Evolutionary conservation across 1,284 basidiomycete genomes (phyloP).

Genomic region (Naganishia cerealis): DNA sequence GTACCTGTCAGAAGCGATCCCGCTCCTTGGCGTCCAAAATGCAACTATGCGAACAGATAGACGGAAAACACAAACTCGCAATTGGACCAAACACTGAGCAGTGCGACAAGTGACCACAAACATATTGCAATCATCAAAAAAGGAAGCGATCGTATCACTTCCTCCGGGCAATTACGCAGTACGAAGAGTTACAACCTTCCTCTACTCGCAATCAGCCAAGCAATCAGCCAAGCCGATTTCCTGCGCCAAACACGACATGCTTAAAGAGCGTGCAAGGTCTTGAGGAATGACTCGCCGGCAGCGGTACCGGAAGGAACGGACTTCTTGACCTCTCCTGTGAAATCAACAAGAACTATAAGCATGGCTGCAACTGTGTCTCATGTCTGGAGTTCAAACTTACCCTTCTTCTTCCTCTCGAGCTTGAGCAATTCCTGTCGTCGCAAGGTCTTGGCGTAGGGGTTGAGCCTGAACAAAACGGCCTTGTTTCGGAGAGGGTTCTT

Average conservation of each 20-base stretch:
- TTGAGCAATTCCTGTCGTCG: constrained; percentile 74
- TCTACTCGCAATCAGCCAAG: constrained; percentile 1
- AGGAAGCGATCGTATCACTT: constrained; percentile 20
- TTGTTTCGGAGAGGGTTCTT: constrained; percentile 99
- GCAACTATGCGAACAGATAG: too few relatives aligned
- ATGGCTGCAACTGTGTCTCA: not conserved
- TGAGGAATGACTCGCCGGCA: constrained; percentile 82
- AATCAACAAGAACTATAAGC: constrained; percentile 2
- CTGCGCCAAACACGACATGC: constrained; percentile 18
- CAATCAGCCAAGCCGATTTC: constrained; percentile 13
- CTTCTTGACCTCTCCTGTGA: constrained; percentile 49
- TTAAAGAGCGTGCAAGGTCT: constrained; percentile 82
- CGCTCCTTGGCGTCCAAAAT: too few relatives aligned
- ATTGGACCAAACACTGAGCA: not conserved
- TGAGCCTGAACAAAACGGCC: constrained; percentile 94
- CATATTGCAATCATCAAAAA: constrained; percentile 15
- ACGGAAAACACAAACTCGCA: not conserved
- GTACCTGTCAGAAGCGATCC: not conserved
- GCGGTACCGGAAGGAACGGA: constrained; percentile 52
- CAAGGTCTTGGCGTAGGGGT: constrained; percentile 96
- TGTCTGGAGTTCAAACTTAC: constrained; percentile 36
- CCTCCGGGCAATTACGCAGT: constrained; percentile 2
- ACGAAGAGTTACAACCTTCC: constrained; percentile 12
- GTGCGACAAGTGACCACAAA: not conserved
- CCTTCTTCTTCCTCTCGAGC: constrained; percentile 52